Evolutionary conservation across 495 filamentous ascomycete genomes (phyloP).

Genomic region (Corynascus novoguineensis): DNA sequence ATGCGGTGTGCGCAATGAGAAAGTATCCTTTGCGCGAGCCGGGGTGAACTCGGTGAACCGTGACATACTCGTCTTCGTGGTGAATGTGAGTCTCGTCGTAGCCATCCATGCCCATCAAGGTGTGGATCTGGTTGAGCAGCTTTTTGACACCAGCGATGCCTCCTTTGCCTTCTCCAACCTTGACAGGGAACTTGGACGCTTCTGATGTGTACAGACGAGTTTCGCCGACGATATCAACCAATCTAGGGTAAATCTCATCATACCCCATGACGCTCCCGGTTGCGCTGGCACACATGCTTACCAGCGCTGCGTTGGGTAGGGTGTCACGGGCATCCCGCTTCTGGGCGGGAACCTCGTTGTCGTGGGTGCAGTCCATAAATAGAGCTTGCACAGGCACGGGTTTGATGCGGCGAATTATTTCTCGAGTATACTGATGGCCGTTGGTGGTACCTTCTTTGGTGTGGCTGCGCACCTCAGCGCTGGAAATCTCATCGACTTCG

Average conservation of each 20-base stretch:
- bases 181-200: slow-evolving; percentile 56
- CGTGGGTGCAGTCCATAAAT: slow-evolving; percentile 99
- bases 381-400: slow-evolving; percentile 81
- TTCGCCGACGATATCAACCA: slow-evolving; percentile 87
- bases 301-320: slow-evolving; percentile 89
- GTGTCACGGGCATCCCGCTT: slow-evolving; percentile 94
- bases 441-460: slow-evolving; percentile 10
- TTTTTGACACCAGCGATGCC: slow-evolving; percentile 89
- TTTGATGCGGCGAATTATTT: slow-evolving; percentile 68
- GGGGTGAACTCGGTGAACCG: slow-evolving; percentile 91
- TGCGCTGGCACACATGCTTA: slow-evolving; percentile 90
- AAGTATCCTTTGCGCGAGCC: slow-evolving; percentile 87
- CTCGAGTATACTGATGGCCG: slow-evolving; percentile 30
- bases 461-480: slow-evolving; percentile 33
- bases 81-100: slow-evolving; percentile 96
- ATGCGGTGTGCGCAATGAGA: slow-evolving; percentile 90
- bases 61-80: slow-evolving; percentile 92
- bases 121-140: slow-evolving; percentile 86
- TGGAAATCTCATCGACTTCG: slow-evolving; percentile 62
- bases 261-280: slow-evolving; percentile 98
- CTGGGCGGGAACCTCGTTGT: slow-evolving; percentile 94
- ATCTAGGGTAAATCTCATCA: slow-evolving; percentile 89
- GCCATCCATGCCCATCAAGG: slow-evolving; percentile 84
- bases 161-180: slow-evolving; percentile 57
- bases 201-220: slow-evolving; percentile 72